phyloP scores from a whole-genome alignment of 2,329 filamentous ascomycete species.

The Cladobotryum mycophilum region DNA sequence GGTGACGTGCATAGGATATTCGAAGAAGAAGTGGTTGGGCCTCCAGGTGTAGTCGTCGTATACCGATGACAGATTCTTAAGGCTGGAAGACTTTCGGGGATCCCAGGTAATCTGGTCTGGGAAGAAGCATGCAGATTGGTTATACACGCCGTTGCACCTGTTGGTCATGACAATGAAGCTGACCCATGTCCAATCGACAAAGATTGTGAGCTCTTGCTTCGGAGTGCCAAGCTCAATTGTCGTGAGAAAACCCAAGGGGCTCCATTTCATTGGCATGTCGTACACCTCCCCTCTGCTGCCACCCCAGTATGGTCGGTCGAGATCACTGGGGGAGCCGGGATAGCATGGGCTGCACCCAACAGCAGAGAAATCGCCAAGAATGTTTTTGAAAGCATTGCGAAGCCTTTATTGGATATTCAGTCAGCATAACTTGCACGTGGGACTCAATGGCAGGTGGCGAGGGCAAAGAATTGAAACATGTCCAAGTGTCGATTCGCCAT shows the following conservation, averaged over 20 bases:
- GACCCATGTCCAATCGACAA: slow-evolving; percentile 19
- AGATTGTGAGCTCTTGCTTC: slow-evolving; percentile 10
- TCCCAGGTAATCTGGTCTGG: slow-evolving; percentile 11
- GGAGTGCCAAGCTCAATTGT: slow-evolving; percentile 11
- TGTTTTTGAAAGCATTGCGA: not conserved
- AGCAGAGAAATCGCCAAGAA: not conserved
- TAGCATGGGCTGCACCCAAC: not conserved
- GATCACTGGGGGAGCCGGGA: not conserved
- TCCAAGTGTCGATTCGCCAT: too few species aligned
- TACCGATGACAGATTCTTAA: slow-evolving; percentile 9
- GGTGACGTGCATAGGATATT: slow-evolving; percentile 11
- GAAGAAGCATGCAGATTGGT: slow-evolving; percentile 12
- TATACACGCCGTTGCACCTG: slow-evolving; percentile 12
- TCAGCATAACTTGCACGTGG: too few species aligned
- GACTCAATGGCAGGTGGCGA: too few species aligned
- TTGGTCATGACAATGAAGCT: slow-evolving; percentile 13
- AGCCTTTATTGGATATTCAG: not conserved
- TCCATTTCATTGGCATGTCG: slow-evolving; percentile 14
- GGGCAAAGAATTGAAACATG: too few species aligned
- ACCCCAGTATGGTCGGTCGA: not conserved
- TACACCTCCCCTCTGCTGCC: not conserved
- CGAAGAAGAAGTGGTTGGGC: slow-evolving; percentile 18
- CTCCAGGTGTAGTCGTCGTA: slow-evolving; percentile 13
- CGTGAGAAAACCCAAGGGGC: slow-evolving; percentile 12
- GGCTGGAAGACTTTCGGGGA: slow-evolving; percentile 10